phyloP scores from a whole-genome alignment of 2,329 filamentous ascomycete genomes.

The Pleurostoma richardsiae region DNA sequence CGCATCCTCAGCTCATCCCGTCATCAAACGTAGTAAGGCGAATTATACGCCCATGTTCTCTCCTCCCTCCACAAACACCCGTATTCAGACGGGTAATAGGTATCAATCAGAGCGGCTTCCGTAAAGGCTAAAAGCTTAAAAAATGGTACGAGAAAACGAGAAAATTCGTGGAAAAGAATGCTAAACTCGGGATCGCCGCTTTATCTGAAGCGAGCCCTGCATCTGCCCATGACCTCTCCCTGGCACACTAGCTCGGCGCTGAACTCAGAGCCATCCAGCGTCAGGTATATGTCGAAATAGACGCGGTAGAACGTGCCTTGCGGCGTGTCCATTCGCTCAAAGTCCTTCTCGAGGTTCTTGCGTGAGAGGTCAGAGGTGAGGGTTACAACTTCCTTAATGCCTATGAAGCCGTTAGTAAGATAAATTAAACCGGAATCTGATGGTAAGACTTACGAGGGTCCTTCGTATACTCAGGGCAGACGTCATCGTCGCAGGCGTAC shows the following conservation, averaged over 20 bases:
- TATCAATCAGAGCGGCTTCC: neutral
- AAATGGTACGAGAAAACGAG: neutral
- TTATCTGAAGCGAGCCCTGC: slow-evolving; percentile 79
- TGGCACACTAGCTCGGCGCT: slow-evolving; percentile 98
- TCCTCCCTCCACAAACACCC: no score
- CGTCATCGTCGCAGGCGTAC: slow-evolving; percentile 96
- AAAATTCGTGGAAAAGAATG: neutral
- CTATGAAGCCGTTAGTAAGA: slow-evolving; percentile 37
- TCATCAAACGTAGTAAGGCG: no score
- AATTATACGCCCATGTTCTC: no score
- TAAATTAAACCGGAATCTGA: neutral
- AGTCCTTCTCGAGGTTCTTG: slow-evolving; percentile 98
- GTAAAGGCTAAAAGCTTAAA: no score
- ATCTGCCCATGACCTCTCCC: slow-evolving; percentile 97
- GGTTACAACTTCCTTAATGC: slow-evolving; percentile 98
- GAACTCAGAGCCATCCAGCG: slow-evolving; percentile 94
- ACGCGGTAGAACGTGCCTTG: slow-evolving; percentile 93
- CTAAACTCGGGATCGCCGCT: neutral
- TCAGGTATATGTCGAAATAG: slow-evolving; percentile 79
- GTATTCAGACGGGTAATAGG: neutral
- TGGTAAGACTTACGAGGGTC: slow-evolving; percentile 78
- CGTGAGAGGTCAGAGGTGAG: slow-evolving; percentile 93
- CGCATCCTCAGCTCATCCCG: no score
- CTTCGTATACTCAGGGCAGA: slow-evolving; percentile 97
- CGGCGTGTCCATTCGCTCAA: slow-evolving; percentile 97